Evolutionary conservation across 768 basidiomycete genomes (phyloP).

Genomic region (Boletus bicolor): DNA sequence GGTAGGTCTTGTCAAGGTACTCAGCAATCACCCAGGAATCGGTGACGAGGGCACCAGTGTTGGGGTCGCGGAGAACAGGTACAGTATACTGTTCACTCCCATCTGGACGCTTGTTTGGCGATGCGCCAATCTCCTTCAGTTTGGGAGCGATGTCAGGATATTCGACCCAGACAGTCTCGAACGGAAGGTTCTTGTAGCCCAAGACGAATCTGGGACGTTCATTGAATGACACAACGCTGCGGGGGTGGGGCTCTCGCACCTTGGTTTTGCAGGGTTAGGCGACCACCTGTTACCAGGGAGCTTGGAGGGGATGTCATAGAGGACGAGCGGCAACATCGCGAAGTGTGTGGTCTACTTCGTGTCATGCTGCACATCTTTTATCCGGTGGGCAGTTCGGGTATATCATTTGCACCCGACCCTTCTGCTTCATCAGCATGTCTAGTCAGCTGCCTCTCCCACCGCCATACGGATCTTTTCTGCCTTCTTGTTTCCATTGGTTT

Average conservation of each 20-base stretch:
- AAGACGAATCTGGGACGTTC: conserved; percentile 26
- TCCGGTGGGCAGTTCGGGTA: background rate
- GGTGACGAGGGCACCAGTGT: conserved; percentile 25
- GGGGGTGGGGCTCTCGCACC: conserved; percentile 16
- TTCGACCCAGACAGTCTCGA: conserved; percentile 34
- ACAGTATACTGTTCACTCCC: conserved; percentile 28
- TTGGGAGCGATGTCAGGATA: conserved; percentile 30
- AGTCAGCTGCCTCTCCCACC: background rate
- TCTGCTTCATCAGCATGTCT: conserved; percentile 2
- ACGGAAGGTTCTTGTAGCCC: conserved; percentile 33
- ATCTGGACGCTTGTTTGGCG: conserved; percentile 15
- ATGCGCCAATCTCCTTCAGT: conserved; percentile 27
- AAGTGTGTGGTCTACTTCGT: background rate
- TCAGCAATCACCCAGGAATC: conserved; percentile 33
- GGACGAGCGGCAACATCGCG: conserved; percentile 27
- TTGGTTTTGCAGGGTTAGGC: conserved; percentile 38
- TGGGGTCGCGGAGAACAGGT: conserved; percentile 35
- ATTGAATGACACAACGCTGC: background rate
- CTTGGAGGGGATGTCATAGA: conserved; percentile 38
- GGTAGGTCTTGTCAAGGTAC: conserved; percentile 37
- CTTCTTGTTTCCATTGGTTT: background rate
- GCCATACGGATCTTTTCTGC: background rate
- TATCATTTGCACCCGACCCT: background rate
- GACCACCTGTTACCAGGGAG: conserved; percentile 33
- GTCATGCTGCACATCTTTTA: background rate